These are phyloP conservation scores for Citrus reticulata DNA, from an alignment of 345 rosid species.

Conservation along the genomic window DNA sequence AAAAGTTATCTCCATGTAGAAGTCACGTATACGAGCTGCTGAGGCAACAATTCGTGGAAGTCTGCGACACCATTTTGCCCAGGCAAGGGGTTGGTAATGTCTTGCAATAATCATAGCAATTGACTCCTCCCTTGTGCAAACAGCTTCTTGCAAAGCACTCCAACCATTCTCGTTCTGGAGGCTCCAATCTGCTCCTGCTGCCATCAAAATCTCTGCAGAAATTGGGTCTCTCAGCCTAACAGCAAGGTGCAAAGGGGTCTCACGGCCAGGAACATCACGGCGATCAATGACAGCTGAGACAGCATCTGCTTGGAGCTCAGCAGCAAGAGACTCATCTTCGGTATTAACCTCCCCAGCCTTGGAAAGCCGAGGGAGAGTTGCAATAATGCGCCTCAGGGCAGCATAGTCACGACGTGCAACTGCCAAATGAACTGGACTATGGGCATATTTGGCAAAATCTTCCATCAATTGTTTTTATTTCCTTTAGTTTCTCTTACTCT, in stretches of 20 bases:
- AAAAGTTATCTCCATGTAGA: conserved; percentile 96
- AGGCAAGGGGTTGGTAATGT: conserved; percentile 96
- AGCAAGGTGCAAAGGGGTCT: conserved; percentile 97
- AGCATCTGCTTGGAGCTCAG: conserved; percentile 76
- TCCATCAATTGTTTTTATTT: conserved; percentile 47
- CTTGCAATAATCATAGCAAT: conserved; percentile 88
- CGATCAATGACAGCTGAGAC: conserved; percentile 68
- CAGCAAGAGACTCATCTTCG: conserved; percentile 72
- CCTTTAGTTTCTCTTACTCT: not conserved
- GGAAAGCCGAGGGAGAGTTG: conserved; percentile 62
- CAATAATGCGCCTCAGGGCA: conserved; percentile 54
- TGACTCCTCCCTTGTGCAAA: conserved; percentile 92
- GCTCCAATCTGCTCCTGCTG: conserved; percentile 98
- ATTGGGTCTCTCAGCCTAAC: conserved; percentile 75
- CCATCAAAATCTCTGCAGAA: conserved; percentile 86
- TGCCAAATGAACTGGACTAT: conserved; percentile 89
- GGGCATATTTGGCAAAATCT: conserved; percentile 64
- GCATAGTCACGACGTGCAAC: conserved; percentile 74
- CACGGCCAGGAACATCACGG: conserved; percentile 92
- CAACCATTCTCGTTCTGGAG: conserved; percentile 98
- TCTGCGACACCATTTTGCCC: conserved; percentile 99
- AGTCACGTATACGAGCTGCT: conserved; percentile 78
- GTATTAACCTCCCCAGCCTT: conserved; percentile 82
- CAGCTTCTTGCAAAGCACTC: conserved; percentile 99
- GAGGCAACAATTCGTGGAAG: conserved; percentile 91